Evolutionary conservation across 1,284 basidiomycete species (phyloP), one percentile per base, ranked within the genome.

Genomic region (Sanghuangporus weigelae): DNA sequence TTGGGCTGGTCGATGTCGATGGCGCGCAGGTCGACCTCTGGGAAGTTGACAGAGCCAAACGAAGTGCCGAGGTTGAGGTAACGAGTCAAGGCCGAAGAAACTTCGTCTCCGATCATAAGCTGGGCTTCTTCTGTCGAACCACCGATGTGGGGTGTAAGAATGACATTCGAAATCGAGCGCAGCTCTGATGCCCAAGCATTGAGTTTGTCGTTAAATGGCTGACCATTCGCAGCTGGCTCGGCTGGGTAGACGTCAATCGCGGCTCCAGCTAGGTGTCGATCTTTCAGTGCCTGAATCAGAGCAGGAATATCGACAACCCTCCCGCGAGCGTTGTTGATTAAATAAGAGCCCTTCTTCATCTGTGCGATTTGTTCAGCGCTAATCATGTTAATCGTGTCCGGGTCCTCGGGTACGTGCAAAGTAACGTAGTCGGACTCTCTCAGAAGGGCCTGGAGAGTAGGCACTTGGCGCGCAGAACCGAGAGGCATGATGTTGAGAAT

Each of bases 111-210:
- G 69, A 99, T 99, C 85, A 96, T 95, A 57, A 89, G 85, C 77
- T 99, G 97, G 3, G 97, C 97, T 77, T 99, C 97, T 76, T 99
- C 97, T 11, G 97, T 99, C 49, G 95, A 98, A 51, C 97, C 97
- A 66, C 97, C 97, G 70, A 99, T 98, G 75, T 99, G 97, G 19
- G 97, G 97, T 0, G 96, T 98, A 69, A 98, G 88, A 73, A 98
- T 95, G 67, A 97, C 84, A 76, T 98, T 98, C 57, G 90, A 86
- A 64, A 93, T 78, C 2, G 79, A 77, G 64, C 92, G 84, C 42
- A 98, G 83, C 31, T 85, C 77, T 65, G 83, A 86, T 16, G 91
- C 81, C 87, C 94, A 98, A 1, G 84, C 64, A 74, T 96, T 96
- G 68, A 97, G 79, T 69, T 87, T 78, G 75, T 96, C 88, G 73